These are phyloP conservation scores for Alternaria burnsii DNA, from an alignment of 2,329 filamentous ascomycete genomes.

Conservation along the genomic window DNA sequence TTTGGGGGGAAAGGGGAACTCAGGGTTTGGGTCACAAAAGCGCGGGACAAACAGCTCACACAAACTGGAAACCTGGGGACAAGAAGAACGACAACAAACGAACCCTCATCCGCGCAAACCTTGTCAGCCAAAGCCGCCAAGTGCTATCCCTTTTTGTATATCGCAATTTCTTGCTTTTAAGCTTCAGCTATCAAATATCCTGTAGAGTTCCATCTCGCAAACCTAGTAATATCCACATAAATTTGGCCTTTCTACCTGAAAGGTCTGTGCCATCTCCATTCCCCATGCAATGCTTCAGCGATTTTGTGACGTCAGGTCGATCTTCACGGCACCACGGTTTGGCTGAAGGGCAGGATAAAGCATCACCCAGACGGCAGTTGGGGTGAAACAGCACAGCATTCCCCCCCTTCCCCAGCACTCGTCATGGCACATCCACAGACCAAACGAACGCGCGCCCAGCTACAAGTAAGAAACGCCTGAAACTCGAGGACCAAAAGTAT, in stretches of 20 bases:
- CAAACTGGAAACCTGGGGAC: neutral
- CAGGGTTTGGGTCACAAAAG: neutral
- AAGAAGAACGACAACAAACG: neutral
- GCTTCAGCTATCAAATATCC: slow-evolving; percentile 2
- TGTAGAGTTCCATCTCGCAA: neutral
- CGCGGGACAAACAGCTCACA: neutral
- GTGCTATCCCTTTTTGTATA: neutral
- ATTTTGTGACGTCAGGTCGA: neutral
- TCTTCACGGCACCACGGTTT: no score
- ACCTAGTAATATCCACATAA: neutral
- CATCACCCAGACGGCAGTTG: neutral
- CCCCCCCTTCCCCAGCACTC: neutral
- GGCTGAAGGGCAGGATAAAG: neutral
- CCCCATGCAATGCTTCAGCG: no score
- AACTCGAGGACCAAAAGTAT: neutral
- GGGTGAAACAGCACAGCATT: neutral
- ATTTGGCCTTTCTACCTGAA: neutral
- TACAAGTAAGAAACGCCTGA: neutral
- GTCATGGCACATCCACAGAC: neutral
- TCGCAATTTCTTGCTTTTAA: neutral
- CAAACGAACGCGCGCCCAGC: neutral
- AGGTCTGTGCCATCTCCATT: neutral
- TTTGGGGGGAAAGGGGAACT: neutral
- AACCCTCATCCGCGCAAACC: neutral
- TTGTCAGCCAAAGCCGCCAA: neutral